A percentile compares a stretch with the other conserved stretches of the same genome.
Evolutionary conservation across 164 flowering plant genomes (phyloP).

Genomic region (Cinnamomum chago): DNA sequence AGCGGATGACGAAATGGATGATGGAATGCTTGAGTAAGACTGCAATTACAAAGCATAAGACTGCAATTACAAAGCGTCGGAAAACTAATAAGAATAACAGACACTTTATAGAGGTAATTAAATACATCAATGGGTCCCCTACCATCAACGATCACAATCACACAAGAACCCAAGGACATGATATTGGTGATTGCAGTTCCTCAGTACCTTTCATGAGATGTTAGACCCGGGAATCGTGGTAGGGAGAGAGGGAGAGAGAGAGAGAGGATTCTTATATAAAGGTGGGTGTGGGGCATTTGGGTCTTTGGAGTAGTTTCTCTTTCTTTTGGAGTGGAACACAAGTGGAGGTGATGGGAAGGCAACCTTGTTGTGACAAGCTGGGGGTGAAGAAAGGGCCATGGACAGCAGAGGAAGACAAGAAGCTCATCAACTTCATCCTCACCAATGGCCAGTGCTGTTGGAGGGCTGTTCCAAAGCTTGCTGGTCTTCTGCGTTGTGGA

Average conservation of each 20-base stretch:
- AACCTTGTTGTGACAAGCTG: conserved; percentile 90
- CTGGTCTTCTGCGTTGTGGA: conserved; percentile 84
- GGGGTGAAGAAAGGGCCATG: conserved; percentile 97
- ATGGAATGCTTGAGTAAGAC: conserved; percentile 48
- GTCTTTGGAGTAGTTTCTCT: conserved; percentile 17
- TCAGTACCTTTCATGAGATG: conserved; percentile 45
- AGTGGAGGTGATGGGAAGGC: conserved; percentile 59
- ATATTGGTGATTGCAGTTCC: conserved; percentile 45
- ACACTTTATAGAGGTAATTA: not conserved
- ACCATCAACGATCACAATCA: conserved; percentile 30
- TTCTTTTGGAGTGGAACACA: not conserved
- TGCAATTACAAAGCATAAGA: conserved; percentile 29
- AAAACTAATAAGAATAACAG: not conserved
- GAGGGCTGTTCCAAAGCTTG: conserved; percentile 94
- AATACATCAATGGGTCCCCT: conserved; percentile 7
- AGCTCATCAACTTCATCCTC: conserved; percentile 78
- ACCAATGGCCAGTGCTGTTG: conserved; percentile 92
- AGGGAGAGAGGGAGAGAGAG: conserved; percentile 1
- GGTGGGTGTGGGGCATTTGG: conserved; percentile 46
- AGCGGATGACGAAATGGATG: conserved; percentile 42
- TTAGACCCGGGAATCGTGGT: conserved; percentile 25
- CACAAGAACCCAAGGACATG: conserved; percentile 21
- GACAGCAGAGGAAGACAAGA: conserved; percentile 94
- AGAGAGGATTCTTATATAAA: conserved; percentile 22
- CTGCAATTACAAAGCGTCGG: conserved; percentile 19